Evolutionary conservation across 495 filamentous ascomycete genomes (phyloP).

Genomic region (Penicillium pulvis): DNA sequence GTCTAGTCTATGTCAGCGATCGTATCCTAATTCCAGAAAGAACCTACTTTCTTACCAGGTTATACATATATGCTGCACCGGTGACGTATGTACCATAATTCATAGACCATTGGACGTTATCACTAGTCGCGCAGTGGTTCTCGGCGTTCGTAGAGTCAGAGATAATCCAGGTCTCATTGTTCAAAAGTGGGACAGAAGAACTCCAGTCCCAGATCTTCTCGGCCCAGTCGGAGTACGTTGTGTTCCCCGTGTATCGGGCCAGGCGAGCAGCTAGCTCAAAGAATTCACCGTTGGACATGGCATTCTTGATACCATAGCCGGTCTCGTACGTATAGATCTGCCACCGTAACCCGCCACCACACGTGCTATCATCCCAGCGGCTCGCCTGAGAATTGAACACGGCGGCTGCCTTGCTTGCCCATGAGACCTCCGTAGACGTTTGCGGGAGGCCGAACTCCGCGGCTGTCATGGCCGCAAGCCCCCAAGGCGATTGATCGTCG

Average conservation of each 20-base stretch:
- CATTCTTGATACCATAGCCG: conserved; percentile 62
- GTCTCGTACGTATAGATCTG: conserved; percentile 45
- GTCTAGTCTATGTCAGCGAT: background rate
- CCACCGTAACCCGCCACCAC: conserved; percentile 53
- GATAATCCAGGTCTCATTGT: conserved; percentile 57
- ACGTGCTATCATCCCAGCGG: conserved; percentile 54
- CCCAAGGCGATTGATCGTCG: conserved; percentile 73
- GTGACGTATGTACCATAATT: conserved; percentile 68
- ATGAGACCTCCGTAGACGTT: conserved; percentile 55
- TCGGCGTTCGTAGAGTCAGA: conserved; percentile 56
- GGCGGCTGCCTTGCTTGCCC: conserved; percentile 70
- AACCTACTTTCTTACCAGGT: conserved; percentile 44
- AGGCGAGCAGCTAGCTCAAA: conserved; percentile 73
- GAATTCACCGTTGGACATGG: conserved; percentile 67
- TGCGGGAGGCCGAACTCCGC: conserved; percentile 65
- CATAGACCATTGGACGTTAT: conserved; percentile 66
- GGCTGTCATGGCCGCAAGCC: conserved; percentile 66
- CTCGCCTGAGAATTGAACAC: conserved; percentile 66
- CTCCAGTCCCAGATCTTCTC: conserved; percentile 71
- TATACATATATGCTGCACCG: conserved; percentile 74
- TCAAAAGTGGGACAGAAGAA: conserved; percentile 52
- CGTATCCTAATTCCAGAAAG: background rate
- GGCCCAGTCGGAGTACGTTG: conserved; percentile 71
- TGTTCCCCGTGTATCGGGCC: conserved; percentile 69
- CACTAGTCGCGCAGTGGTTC: conserved; percentile 54